Evolutionary conservation across 305 asterid genomes (phyloP), one percentile per base, ranked within the genome.

Genomic region (Ajuga reptans): DNA sequence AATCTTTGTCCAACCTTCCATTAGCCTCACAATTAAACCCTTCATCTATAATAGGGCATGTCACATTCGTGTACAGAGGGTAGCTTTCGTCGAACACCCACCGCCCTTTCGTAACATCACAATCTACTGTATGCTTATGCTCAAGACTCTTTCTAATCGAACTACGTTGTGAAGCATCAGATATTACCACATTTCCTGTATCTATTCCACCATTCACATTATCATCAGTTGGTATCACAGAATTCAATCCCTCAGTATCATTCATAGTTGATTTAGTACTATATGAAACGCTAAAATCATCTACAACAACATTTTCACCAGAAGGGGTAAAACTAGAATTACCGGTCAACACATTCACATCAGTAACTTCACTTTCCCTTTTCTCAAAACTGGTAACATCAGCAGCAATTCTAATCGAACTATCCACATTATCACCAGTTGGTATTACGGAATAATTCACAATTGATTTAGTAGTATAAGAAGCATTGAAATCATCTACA

Each of bases 21-120:
- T 93, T 93, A 31, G 66, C 75, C 81, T 79, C 81, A 76, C 99
- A 93, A 37, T 77, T 81, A 79, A 93, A 93, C 39, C 99, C 99
- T 78, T 93, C 99, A 68, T 93, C 97, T 73, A 93, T 86, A 54
- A 77, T 85, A 9, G 99, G 97, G 43, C 99, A 93, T 9, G 84
- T 74, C 45, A 31, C 69, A 75, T 85, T 79, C 50, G 88, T 85
- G 75, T 93, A 93, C 60, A 89, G 76, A 8, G 97, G 99, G 55
- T 90, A 87, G 75, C 76, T 90, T 50, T 80, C 89, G 71, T 93
- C 97, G 46, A 76, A 57, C 3, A 93, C 83, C 99, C 99, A 93
- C 66, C 64, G 74, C 87, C 99, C 99, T 63, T 68, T 82, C 1
- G 91, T 77, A 11, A 87, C 56, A 66, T 93, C 96, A 82, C 97